Percentiles rank a stretch among this genome's conserved stretches.
These are phyloP conservation scores for Phytophthora niederhauseri DNA, from an alignment of 352 stramenopile species.

Conservation along the genomic window DNA sequence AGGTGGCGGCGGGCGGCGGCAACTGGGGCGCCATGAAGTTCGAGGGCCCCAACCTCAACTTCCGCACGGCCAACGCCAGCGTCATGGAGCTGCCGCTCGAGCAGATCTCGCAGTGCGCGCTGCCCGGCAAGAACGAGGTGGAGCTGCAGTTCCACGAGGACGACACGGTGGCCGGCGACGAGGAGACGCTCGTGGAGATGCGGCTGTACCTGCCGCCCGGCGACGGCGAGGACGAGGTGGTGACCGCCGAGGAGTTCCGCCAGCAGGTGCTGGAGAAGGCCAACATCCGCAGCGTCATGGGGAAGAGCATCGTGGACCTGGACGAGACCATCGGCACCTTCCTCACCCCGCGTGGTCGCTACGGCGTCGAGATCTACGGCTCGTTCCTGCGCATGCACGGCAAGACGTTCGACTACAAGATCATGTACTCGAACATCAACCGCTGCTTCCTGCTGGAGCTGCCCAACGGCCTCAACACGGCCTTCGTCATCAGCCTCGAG, in stretches of 20 bases:
- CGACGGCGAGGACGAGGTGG: constrained; percentile 52
- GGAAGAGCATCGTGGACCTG: constrained; percentile 97
- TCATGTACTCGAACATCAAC: constrained; percentile 99
- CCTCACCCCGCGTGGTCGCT: constrained; percentile 97
- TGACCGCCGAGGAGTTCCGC: constrained; percentile 80
- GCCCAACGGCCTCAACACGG: constrained; percentile 96
- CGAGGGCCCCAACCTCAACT: constrained; percentile 88
- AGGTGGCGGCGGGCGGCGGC: constrained; percentile 85
- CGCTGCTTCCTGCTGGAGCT: constrained; percentile 98
- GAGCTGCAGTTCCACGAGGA: constrained; percentile 99
- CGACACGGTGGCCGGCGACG: constrained; percentile 95
- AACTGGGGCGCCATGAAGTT: constrained; percentile 97
- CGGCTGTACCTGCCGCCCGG: constrained; percentile 94
- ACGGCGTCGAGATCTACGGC: constrained; percentile 98
- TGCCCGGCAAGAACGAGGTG: constrained; percentile 98
- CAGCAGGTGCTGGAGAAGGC: constrained; percentile 86
- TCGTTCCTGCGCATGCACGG: constrained; percentile 98
- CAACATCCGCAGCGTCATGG: constrained; percentile 93
- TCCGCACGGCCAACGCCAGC: constrained; percentile 63
- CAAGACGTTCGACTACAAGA: constrained; percentile 99
- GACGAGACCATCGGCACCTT: constrained; percentile 98
- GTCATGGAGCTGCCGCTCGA: constrained; percentile 81
- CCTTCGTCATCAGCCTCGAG: constrained; percentile 99
- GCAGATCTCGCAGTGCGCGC: constrained; percentile 87
- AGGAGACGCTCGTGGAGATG: constrained; percentile 96